Conservation (phyloP, 2,329 filamentous ascomycete species). For the Erysiphe pulchra region DNA sequence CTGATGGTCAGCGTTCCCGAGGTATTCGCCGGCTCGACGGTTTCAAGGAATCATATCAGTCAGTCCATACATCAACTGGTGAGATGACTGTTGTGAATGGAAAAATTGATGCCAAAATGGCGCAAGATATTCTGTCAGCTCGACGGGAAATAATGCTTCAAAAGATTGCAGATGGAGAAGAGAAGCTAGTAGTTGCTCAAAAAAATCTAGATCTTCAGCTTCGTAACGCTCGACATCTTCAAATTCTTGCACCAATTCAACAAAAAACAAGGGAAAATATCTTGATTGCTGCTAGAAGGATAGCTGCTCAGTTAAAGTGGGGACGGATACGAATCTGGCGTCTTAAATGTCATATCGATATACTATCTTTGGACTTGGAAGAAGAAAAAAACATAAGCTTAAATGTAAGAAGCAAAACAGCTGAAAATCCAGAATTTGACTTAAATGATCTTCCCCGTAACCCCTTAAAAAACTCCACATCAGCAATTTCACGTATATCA, state of each 20-base stretch:
- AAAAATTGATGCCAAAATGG: slow-evolving; percentile 56
- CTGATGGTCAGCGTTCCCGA: slow-evolving; percentile 55
- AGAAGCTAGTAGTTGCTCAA: slow-evolving; percentile 45
- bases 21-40: slow-evolving; percentile 43
- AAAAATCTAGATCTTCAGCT: slow-evolving; percentile 63
- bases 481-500: too few relatives aligned
- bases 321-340: slow-evolving; percentile 84
- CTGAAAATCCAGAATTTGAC: too few relatives aligned
- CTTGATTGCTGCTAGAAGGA: slow-evolving; percentile 56
- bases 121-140: slow-evolving; percentile 62
- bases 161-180: slow-evolving; percentile 62
- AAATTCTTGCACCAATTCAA: slow-evolving; percentile 72
- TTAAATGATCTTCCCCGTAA: too few relatives aligned
- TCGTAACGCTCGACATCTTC: slow-evolving; percentile 70
- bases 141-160: slow-evolving; percentile 59
- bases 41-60: slow-evolving; percentile 22
- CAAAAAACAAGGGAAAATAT: slow-evolving; percentile 72
- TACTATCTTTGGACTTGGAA: slow-evolving; percentile 61
- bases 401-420: too few relatives aligned
- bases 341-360: slow-evolving; percentile 71
- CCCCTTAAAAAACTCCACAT: too few relatives aligned
- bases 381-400: slow-evolving; percentile 28
- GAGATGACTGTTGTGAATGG: slow-evolving; percentile 49
- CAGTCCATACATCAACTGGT: slow-evolving; percentile 44
- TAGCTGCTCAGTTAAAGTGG: slow-evolving; percentile 81